Evolutionary conservation across 768 basidiomycete species (phyloP).

Genomic region (Trametes villosa): DNA sequence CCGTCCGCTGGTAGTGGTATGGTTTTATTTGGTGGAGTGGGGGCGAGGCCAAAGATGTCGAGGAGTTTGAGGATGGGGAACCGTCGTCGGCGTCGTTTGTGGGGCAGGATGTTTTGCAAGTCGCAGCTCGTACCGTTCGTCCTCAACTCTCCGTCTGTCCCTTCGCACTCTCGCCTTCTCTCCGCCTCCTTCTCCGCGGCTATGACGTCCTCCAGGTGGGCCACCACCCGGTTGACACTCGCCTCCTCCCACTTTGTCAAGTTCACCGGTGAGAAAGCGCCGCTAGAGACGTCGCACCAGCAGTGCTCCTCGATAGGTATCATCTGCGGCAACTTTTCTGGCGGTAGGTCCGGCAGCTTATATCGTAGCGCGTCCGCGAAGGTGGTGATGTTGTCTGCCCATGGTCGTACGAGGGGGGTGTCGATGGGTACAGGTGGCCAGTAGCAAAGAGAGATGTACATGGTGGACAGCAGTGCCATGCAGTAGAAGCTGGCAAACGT

Average conservation of each 20-base stretch:
- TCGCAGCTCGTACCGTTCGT: constrained; percentile 3
- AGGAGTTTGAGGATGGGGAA: constrained; percentile 1
- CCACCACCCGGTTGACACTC: constrained; percentile 56
- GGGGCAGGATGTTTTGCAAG: not conserved
- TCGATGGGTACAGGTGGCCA: constrained; percentile 82
- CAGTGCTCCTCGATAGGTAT: constrained; percentile 78
- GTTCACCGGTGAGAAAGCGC: constrained; percentile 79
- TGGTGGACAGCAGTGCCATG: constrained; percentile 78
- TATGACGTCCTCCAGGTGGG: constrained; percentile 39
- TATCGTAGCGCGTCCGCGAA: constrained; percentile 68
- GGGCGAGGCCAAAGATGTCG: not conserved
- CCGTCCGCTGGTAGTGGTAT: not conserved
- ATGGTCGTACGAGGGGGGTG: constrained; percentile 63
- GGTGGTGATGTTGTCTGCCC: constrained; percentile 73
- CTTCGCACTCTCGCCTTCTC: constrained; percentile 11
- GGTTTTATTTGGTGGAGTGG: not conserved
- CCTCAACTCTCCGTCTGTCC: not conserved
- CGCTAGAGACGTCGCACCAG: constrained; percentile 80
- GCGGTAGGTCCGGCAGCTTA: constrained; percentile 41
- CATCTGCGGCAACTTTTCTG: constrained; percentile 50
- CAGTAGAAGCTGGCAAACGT: constrained; percentile 72
- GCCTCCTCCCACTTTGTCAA: constrained; percentile 73
- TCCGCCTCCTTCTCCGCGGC: constrained; percentile 16
- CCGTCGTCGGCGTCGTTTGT: not conserved
- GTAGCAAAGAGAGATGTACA: constrained; percentile 87